A percentile compares a stretch with the other conserved stretches of the same genome.
These are phyloP conservation scores for Davidsoniella australis DNA, from an alignment of 2,329 filamentous ascomycete species.

Conservation along the genomic window DNA sequence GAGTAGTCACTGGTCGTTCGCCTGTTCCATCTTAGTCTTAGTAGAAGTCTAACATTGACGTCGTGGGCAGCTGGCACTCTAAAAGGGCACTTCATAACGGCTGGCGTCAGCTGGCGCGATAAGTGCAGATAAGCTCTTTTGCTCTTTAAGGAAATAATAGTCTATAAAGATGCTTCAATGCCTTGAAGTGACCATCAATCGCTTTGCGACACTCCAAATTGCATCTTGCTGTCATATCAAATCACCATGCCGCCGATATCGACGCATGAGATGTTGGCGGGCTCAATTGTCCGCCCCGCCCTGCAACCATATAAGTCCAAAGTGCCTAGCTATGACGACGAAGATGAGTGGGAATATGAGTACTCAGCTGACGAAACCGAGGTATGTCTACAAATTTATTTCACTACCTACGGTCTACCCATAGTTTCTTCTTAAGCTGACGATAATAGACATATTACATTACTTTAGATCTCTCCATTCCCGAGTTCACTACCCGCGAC, in stretches of 20 bases:
- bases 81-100: background rate
- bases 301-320: conserved; percentile 4
- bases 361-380: conserved; percentile 48
- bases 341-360: conserved; percentile 52
- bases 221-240: background rate
- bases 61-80: background rate
- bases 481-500: conserved; percentile 27
- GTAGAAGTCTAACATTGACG: background rate
- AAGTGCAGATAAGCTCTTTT: background rate
- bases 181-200: background rate
- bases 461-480: conserved; percentile 44
- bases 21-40: background rate
- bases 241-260: conserved; percentile 2
- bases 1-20: too few relatives aligned
- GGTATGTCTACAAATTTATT: conserved; percentile 21
- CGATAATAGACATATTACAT: conserved; percentile 43
- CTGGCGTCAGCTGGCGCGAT: background rate
- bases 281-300: conserved; percentile 4
- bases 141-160: background rate
- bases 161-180: too few relatives aligned
- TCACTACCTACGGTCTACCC: background rate
- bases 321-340: conserved; percentile 20
- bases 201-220: background rate
- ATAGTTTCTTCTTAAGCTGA: background rate
- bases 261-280: conserved; percentile 10